A percentile compares a stretch with the other conserved stretches of the same genome.
Evolutionary conservation across 805 yeast genomes (phyloP).

Genomic region (Torulaspora quercuum): DNA sequence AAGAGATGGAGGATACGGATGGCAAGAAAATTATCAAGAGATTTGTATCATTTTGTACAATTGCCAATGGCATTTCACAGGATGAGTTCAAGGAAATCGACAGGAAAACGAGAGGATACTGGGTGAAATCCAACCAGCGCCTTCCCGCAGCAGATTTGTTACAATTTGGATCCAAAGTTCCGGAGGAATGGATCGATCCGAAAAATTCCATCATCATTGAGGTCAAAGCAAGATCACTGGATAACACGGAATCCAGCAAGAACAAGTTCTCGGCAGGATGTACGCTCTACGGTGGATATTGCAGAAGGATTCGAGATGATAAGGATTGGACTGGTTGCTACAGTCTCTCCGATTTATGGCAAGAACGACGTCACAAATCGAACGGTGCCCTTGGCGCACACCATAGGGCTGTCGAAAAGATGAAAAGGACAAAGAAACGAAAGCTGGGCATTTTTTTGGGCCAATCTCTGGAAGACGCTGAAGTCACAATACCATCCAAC

Average conservation of each 20-base stretch:
- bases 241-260: constrained; percentile 42
- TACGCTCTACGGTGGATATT: constrained; percentile 75
- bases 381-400: constrained; percentile 17
- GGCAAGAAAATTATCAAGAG: constrained; percentile 21
- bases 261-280: constrained; percentile 57
- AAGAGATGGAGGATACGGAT: constrained; percentile 7
- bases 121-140: constrained; percentile 46
- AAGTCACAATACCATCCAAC: constrained; percentile 20
- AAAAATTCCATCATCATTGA: constrained; percentile 73
- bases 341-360: constrained; percentile 49
- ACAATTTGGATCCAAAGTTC: constrained; percentile 57
- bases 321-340: constrained; percentile 56
- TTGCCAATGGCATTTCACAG: constrained; percentile 78
- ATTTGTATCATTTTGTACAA: constrained; percentile 67
- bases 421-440: constrained; percentile 33
- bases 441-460: constrained; percentile 17
- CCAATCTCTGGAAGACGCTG: neutral
- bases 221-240: constrained; percentile 75
- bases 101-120: constrained; percentile 53
- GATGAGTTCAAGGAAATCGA: constrained; percentile 60
- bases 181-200: constrained; percentile 79
- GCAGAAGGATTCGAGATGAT: constrained; percentile 64
- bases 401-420: constrained; percentile 30
- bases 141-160: constrained; percentile 44
- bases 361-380: constrained; percentile 14